Base-by-base conservation (phyloP, 805 yeast species). In the Starmerella sp. region DNA sequence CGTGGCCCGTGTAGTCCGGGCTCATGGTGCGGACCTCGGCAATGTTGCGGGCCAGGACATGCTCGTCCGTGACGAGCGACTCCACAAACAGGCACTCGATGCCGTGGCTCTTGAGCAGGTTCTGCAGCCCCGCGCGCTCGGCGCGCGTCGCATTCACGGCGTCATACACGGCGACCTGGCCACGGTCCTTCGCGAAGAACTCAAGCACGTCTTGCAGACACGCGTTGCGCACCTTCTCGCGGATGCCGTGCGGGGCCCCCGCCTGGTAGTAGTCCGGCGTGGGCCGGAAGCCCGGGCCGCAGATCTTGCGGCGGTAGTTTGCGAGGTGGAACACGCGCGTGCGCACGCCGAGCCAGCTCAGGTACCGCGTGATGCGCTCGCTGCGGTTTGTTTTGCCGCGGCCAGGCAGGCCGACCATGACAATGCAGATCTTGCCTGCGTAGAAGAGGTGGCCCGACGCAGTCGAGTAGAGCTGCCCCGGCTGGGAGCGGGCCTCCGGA, bases 131-230 rank as follows among this genome's bases (percentile, higher is more conserved):
- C 7, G 74, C 63, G 62, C 99, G 76, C 61, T 83, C 84, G 51
- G 76, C 75, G 22, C 83, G 79, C 48, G 84, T 72, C 6, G 93
- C 95, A 67, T 93, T 93, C 51, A 93, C 85, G 0, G 97, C 97
- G 69, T 93, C 99, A 69, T 86, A 93, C 28, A 93, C 86, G 5
- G 95, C 98, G 35, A 93, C 87, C 71, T 93, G 98, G 10, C 97
- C 97, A 64, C 80, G 80, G 15, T 57, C 52, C 58, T 83, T 87
- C 32, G 77, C 77, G 59, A 79, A 77, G 68, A 87, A 88, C 29
- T 74, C 71, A 54, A 77, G 66, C 67, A 91, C 81, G 66, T 88
- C 97, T 48, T 71, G 71, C 39, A 85, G 67, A 62, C 95, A 87
- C 41, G 78, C 76, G 47, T 77, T 73, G 43, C 84, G 75, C 28